phyloP scores from a whole-genome alignment of 495 filamentous ascomycete species.

The Penicillium argentinense region DNA sequence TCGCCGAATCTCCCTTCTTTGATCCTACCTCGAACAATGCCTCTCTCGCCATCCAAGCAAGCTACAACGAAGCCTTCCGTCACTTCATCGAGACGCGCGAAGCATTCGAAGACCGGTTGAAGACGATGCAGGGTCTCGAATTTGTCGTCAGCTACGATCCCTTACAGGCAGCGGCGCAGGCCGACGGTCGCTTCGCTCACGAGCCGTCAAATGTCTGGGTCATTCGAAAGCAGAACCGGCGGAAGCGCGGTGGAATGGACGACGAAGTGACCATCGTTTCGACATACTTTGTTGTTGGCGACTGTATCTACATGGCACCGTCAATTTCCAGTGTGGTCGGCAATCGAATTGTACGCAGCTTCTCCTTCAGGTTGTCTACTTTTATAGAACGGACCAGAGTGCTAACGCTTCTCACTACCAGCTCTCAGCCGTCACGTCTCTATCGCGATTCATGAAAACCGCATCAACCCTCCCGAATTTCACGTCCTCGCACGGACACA shows the following conservation, averaged over 20 bases:
- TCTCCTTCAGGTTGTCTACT: too few species aligned
- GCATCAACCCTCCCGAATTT: constrained; percentile 66
- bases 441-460: constrained; percentile 66
- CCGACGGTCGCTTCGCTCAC: constrained; percentile 55
- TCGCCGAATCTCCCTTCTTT: constrained; percentile 86
- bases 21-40: constrained; percentile 88
- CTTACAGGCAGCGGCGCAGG: constrained; percentile 58
- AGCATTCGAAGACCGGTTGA: constrained; percentile 73
- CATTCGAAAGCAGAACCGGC: constrained; percentile 82
- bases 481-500: constrained; percentile 71
- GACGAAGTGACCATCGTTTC: constrained; percentile 70
- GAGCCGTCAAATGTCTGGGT: constrained; percentile 77
- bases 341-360: constrained; percentile 68
- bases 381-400: too few species aligned
- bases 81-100: constrained; percentile 67
- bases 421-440: constrained; percentile 59
- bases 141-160: constrained; percentile 79
- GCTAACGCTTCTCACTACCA: too few species aligned
- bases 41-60: constrained; percentile 70
- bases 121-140: constrained; percentile 78
- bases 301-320: constrained; percentile 89
- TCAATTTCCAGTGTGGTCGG: constrained; percentile 73
- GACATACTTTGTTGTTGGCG: constrained; percentile 82
- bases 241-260: constrained; percentile 56
- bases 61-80: constrained; percentile 66